Evolutionary conservation across 148 eudicot genomes (phyloP), one percentile per base, ranked within the genome.

Genomic region (Vaccinium darrowii): DNA sequence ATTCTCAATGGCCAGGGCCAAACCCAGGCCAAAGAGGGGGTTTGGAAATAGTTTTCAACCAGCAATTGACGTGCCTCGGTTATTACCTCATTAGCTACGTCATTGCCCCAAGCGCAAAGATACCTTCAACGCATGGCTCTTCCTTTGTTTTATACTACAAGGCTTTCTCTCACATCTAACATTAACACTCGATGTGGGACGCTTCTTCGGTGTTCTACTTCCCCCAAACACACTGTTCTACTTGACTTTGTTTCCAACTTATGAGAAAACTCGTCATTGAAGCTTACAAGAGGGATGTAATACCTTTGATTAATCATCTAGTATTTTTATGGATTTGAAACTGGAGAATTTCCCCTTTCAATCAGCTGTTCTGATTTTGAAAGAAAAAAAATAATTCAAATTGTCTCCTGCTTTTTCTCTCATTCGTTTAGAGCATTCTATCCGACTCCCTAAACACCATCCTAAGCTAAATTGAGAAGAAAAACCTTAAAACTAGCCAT

Each of bases 31-130:
- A 27, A 81, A 19, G 84, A 81, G 84, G 84, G 84, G 76, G 84
- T 81, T 84, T 87, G 89, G 89, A 87, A 87, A 84, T 87, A 87
- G 89, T 87, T 84, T 87, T 87, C 89, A 87, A 87, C 87, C 89
- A 84, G 86, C 89, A 87, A 87, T 87, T 87, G 87, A 81, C 82
- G 89, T 82, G 87, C 89, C 84, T 87, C 86, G 79, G 87, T 87
- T 84, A 84, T 49, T 76, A 84, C 87, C 89, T 87, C 87, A 84
- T 78, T 81, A 84, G 86, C 84, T 84, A 76, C 84, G 84, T 84
- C 86, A 87, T 84, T 87, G 84, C 71, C 86, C 88, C 88, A 83
- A 83, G 86, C 86, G 86, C 86, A 84, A 84, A 87, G 89, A 84
- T 84, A 3, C 0, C 0, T 0, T 0, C 0, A 0, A 5, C 0